Percentiles rank a stretch among this genome's conserved stretches.
Evolutionary conservation across 1,284 basidiomycete genomes (phyloP).

Genomic region (Schizophyllum commune): DNA sequence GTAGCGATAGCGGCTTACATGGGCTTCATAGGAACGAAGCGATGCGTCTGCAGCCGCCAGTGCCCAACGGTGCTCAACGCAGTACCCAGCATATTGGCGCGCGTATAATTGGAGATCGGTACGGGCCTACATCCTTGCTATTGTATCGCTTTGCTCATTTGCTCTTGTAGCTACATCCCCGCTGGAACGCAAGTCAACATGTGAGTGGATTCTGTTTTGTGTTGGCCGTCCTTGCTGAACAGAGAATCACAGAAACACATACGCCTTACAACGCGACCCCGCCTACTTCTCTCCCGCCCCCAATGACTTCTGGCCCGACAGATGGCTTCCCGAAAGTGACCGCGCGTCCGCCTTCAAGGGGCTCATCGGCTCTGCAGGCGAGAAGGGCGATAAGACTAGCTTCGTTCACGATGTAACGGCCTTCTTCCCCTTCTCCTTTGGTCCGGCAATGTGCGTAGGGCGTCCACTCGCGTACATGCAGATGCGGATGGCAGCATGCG

Average conservation of each 20-base stretch:
- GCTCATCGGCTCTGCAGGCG: neutral
- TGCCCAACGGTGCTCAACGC: conserved; percentile 26
- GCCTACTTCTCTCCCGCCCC: conserved; percentile 32
- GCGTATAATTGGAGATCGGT: conserved; percentile 22
- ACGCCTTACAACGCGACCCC: conserved; percentile 31
- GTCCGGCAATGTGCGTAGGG: conserved; percentile 12
- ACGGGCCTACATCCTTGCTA: conserved; percentile 4
- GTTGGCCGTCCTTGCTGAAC: neutral
- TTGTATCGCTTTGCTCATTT: neutral
- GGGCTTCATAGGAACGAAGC: conserved; percentile 27
- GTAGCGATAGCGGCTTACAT: neutral
- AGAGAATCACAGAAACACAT: conserved; percentile 22
- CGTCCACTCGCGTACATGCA: conserved; percentile 11
- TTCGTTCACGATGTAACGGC: conserved; percentile 9
- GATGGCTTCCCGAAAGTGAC: conserved; percentile 25
- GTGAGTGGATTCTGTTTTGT: neutral
- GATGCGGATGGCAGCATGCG: conserved; percentile 12
- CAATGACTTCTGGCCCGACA: conserved; percentile 34
- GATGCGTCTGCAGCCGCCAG: conserved; percentile 30
- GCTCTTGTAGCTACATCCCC: conserved; percentile 26
- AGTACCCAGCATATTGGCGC: conserved; percentile 22
- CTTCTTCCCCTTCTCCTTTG: conserved; percentile 13
- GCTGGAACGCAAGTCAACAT: conserved; percentile 24
- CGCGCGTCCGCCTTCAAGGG: neutral
- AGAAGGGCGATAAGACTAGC: neutral